Base-by-base conservation (phyloP, 352 stramenopile species). In the Globisporangium echinulatum region DNA sequence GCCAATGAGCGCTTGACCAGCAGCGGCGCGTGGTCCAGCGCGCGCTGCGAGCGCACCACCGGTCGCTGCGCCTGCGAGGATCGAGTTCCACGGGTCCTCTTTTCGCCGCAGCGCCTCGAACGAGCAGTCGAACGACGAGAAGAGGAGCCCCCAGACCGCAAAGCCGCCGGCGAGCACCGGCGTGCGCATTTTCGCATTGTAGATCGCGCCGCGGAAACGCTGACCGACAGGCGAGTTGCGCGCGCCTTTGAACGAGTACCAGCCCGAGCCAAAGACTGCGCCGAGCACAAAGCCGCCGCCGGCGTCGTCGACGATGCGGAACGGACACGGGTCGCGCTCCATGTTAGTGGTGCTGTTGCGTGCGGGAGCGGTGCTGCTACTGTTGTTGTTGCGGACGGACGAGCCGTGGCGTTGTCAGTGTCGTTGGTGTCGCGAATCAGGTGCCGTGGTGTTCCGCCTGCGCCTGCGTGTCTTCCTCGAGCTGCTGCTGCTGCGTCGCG, bases 11-110 rank as follows among this genome's bases (percentile, higher is more conserved):
- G 96, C 96, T 42, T 97, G 95, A 40, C 88, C 88, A 1, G 92
- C 94, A 38, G 96, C 96, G 1, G 94, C 95, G 19, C 94, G 96
- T 0, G 96, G 92, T 14, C 97, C 96, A 3, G 96, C 96, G 50
- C 97, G 86, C 15, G 96, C 92, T 33, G 96, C 97, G 13, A 99
- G 80, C 36, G 98, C 87, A 51, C 96, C 97, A 72, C 97, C 97
- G 0, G 97, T 99, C 49, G 93, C 91, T 13, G 94, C 96, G 33
- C 97, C 97, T 38, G 91, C 94, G 44, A 99, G 72, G 62, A 99
- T 99, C n/a, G 96, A 98, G 74, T 99, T 99, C 96, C 97, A 99
- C 47, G 97, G 95, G 85, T 99, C 97, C 84, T 99, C 97, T 79
- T 98, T 99, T 77, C 97, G 92, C 72, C 97, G 91, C 58, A 99